Conservation (phyloP, 1,139 yeast species). For the Blastobotrys persicus region DNA sequence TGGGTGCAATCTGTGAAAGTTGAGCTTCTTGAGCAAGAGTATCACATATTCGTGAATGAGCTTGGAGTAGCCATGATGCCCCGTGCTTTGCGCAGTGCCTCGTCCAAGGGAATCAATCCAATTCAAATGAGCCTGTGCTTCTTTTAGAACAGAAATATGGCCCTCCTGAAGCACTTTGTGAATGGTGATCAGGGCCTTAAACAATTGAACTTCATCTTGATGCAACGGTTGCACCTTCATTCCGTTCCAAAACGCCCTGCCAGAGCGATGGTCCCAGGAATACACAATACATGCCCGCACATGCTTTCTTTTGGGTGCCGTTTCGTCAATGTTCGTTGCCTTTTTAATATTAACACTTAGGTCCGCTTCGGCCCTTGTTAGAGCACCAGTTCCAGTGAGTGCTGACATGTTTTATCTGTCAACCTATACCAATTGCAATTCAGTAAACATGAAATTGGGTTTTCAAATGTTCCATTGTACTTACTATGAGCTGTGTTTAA, state of each 20-base stretch:
- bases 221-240: constrained; percentile 79
- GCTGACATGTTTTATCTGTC: background rate
- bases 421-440: background rate
- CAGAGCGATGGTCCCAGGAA: constrained; percentile 93
- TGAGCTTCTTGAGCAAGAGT: constrained; percentile 67
- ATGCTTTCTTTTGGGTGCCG: constrained; percentile 94
- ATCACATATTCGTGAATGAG: constrained; percentile 75
- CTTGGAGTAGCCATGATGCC: constrained; percentile 57
- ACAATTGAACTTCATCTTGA: constrained; percentile 76
- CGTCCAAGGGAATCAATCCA: constrained; percentile 51
- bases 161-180: constrained; percentile 98
- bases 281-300: constrained; percentile 88
- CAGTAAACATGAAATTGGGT: background rate
- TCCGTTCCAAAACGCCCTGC: constrained; percentile 83
- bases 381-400: constrained; percentile 25
- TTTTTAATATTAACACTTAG: constrained; percentile 66
- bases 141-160: constrained; percentile 78
- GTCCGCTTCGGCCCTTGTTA: constrained; percentile 39
- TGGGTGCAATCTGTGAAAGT: constrained; percentile 79
- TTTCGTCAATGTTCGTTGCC: constrained; percentile 83
- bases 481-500: background rate
- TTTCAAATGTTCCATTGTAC: background rate
- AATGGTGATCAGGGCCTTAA: constrained; percentile 82
- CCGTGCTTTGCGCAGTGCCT: constrained; percentile 18
- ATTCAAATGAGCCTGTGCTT: constrained; percentile 69